A percentile compares a stretch with the other conserved stretches of the same genome.
Evolutionary conservation across 305 asterid species (phyloP).

Genomic region (Ajuga reptans): DNA sequence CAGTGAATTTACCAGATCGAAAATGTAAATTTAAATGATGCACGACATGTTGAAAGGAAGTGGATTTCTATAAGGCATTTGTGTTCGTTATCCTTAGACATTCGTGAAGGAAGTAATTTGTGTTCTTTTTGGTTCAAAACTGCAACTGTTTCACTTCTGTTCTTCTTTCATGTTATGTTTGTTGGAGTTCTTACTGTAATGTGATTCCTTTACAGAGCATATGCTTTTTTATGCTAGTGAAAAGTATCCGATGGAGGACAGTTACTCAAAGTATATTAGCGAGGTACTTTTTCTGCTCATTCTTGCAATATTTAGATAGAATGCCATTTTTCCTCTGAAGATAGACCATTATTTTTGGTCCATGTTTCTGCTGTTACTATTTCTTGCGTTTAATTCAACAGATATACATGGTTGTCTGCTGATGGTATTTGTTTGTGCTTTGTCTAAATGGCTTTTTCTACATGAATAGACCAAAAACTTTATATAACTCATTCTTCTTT

Average conservation of each 20-base stretch:
- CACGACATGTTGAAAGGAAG: not conserved
- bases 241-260: slow-evolving; percentile 86
- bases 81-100: not conserved
- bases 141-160: not conserved
- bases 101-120: not conserved
- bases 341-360: not conserved
- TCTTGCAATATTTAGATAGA: not conserved
- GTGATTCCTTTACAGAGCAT: slow-evolving; percentile 53
- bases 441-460: not conserved
- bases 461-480: slow-evolving; percentile 1
- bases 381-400: slow-evolving; percentile 5
- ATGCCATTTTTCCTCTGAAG: not conserved
- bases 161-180: slow-evolving; percentile 5
- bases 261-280: slow-evolving; percentile 76
- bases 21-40: not conserved
- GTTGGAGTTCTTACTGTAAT: not conserved
- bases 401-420: not conserved
- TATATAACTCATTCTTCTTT: slow-evolving; percentile 15
- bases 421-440: not conserved
- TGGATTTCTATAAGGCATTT: not conserved
- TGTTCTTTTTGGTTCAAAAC: not conserved
- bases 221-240: slow-evolving; percentile 97
- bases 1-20: not conserved
- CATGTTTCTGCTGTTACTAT: not conserved
- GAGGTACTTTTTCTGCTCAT: slow-evolving; percentile 45